A percentile compares a stretch with the other conserved stretches of the same genome.
These are phyloP conservation scores for Alternaria sp. DNA, from an alignment of 2,329 filamentous ascomycete genomes.

Conservation along the genomic window DNA sequence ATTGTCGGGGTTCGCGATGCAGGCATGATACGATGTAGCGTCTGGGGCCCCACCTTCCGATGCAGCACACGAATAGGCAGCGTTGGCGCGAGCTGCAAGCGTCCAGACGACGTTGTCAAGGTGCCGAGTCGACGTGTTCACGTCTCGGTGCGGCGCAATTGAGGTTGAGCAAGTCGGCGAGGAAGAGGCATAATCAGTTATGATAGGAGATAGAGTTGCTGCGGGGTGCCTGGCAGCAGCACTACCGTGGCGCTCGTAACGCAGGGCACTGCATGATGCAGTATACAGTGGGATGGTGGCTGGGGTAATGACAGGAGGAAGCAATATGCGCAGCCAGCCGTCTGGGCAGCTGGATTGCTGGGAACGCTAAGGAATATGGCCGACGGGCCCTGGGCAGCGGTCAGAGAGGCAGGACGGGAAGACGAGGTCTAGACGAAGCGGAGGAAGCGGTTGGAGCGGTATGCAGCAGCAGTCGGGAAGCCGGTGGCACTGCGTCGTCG, in stretches of 20 bases:
- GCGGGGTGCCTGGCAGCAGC: not conserved
- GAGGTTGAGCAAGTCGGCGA: constrained; percentile 1
- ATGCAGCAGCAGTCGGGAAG: not conserved
- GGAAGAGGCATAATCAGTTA: constrained; percentile 1
- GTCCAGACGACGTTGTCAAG: not conserved
- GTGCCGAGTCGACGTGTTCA: not conserved
- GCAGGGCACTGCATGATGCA: not conserved
- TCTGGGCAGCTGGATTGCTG: not conserved
- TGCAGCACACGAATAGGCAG: constrained; percentile 4
- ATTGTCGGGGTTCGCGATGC: constrained; percentile 6
- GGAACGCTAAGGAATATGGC: not conserved
- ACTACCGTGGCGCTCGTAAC: constrained; percentile 2
- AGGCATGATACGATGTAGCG: constrained; percentile 4
- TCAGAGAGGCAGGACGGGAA: too few relatives aligned
- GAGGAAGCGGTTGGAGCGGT: not conserved
- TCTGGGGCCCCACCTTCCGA: constrained; percentile 4
- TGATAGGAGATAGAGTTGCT: not conserved
- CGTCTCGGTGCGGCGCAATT: constrained; percentile 5
- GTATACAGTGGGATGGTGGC: constrained; percentile 1
- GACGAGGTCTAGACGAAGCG: not conserved
- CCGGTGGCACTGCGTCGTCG: constrained; percentile 1
- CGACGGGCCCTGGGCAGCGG: not conserved
- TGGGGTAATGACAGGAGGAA: constrained; percentile 2
- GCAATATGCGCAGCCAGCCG: constrained; percentile 2
- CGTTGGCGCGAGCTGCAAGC: constrained; percentile 3